Percentiles rank a stretch among this genome's conserved stretches.
Conservation (phyloP, 192 early-diverging fungal genomes). For the Physocladia obscura region DNA sequence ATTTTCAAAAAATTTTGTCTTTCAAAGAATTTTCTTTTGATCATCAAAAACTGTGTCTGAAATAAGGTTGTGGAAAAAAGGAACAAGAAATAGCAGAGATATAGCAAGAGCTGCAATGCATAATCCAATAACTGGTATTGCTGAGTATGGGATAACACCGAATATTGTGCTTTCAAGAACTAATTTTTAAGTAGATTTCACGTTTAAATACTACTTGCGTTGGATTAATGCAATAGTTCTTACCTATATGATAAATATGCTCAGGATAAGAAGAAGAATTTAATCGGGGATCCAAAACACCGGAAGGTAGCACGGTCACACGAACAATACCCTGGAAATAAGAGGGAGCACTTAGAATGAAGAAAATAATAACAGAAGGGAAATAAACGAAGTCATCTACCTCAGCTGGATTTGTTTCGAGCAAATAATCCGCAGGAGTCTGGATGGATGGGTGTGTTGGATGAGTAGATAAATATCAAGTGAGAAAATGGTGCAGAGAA, state of each 20-base stretch:
- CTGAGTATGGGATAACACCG: conserved; percentile 13
- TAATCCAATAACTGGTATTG: conserved; percentile 8
- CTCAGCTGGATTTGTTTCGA: neutral
- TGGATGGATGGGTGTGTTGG: neutral
- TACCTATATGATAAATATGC: conserved; percentile 16
- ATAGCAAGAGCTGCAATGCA: neutral
- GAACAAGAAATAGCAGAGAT: neutral
- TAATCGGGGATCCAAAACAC: conserved; percentile 3
- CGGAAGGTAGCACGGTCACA: neutral
- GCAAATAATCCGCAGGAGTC: conserved; percentile 12
- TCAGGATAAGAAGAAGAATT: neutral
- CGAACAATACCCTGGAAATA: neutral
- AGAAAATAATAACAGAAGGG: neutral
- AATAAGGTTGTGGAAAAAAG: neutral
- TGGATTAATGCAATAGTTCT: neutral
- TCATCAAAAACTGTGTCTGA: no score
- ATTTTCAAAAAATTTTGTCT: no score
- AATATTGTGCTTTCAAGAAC: conserved; percentile 15
- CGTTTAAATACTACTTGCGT: neutral
- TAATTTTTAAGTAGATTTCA: neutral
- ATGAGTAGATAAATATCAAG: neutral
- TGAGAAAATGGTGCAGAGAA: neutral
- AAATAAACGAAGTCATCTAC: no score
- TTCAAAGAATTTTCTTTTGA: no score
- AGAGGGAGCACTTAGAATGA: no score